Conservation (phyloP, 768 basidiomycete species). For the Suillus decipiens region DNA sequence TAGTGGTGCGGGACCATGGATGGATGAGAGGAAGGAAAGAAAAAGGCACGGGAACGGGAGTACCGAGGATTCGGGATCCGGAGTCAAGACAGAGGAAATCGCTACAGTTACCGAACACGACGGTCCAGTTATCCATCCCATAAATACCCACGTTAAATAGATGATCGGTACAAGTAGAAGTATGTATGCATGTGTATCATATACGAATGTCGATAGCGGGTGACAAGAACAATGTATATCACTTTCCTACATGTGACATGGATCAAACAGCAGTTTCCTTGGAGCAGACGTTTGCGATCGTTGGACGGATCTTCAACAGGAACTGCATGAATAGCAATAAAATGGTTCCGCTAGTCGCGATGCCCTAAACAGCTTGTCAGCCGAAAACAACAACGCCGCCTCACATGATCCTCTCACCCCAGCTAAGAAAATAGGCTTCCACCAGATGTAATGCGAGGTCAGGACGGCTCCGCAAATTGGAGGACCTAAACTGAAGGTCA, state of each 20-base stretch:
- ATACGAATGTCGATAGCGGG: background rate
- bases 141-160: conserved; percentile 2
- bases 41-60: conserved; percentile 19
- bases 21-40: conserved; percentile 48
- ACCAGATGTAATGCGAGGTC: conserved; percentile 53
- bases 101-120: background rate
- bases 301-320: background rate
- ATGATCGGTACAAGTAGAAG: background rate
- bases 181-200: conserved; percentile 2
- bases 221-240: background rate
- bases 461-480: conserved; percentile 61
- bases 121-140: conserved; percentile 6
- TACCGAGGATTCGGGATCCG: background rate
- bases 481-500: conserved; percentile 39
- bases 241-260: background rate
- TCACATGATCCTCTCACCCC: conserved; percentile 32
- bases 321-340: background rate
- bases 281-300: background rate
- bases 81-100: background rate
- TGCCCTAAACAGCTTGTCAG: background rate
- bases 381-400: background rate
- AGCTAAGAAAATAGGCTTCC: conserved; percentile 55
- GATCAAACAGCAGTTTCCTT: background rate
- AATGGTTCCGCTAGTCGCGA: background rate
- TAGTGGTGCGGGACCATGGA: conserved; percentile 72